Percentiles rank a stretch among this genome's conserved stretches.
These are phyloP conservation scores for Spatholobus suberectus DNA, from an alignment of 306 rosid genomes.

Conservation along the genomic window DNA sequence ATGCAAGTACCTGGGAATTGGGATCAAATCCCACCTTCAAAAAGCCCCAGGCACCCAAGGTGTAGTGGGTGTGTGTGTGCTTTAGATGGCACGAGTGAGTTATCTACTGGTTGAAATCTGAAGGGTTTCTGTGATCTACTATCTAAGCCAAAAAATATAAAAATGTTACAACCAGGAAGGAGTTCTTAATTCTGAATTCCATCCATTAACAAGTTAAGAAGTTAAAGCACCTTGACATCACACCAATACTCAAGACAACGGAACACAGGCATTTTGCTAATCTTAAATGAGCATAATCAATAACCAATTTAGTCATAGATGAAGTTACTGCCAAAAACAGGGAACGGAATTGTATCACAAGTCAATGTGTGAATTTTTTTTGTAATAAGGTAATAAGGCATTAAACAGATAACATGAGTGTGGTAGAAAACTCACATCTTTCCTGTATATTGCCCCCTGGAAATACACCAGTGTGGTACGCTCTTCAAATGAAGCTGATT, in stretches of 20 bases:
- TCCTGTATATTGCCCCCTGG: constrained; percentile 93
- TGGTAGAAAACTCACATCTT: constrained; percentile 80
- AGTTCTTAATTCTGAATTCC: constrained; percentile 12
- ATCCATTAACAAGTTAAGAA: not conserved
- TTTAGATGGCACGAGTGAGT: not conserved
- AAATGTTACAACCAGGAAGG: not conserved
- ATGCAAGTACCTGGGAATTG: not conserved
- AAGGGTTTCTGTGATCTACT: not conserved
- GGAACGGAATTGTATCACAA: not conserved
- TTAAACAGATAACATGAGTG: constrained; percentile 31
- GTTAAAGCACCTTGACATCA: not conserved
- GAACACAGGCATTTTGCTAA: not conserved
- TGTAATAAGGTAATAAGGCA: constrained; percentile 6
- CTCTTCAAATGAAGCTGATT: constrained; percentile 70
- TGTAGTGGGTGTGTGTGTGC: constrained; percentile 7
- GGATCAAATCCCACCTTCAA: not conserved
- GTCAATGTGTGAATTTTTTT: not conserved
- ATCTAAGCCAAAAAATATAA: not conserved
- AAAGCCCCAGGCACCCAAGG: not conserved
- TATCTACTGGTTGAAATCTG: not conserved
- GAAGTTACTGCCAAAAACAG: constrained; percentile 10
- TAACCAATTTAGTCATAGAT: not conserved
- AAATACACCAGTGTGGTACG: constrained; percentile 82
- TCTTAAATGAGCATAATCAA: constrained; percentile 27
- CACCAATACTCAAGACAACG: not conserved